Percentiles rank a stretch among this genome's conserved stretches.
These are phyloP conservation scores for Penicillium expansum DNA, from an alignment of 2,329 filamentous ascomycete genomes.

Conservation along the genomic window DNA sequence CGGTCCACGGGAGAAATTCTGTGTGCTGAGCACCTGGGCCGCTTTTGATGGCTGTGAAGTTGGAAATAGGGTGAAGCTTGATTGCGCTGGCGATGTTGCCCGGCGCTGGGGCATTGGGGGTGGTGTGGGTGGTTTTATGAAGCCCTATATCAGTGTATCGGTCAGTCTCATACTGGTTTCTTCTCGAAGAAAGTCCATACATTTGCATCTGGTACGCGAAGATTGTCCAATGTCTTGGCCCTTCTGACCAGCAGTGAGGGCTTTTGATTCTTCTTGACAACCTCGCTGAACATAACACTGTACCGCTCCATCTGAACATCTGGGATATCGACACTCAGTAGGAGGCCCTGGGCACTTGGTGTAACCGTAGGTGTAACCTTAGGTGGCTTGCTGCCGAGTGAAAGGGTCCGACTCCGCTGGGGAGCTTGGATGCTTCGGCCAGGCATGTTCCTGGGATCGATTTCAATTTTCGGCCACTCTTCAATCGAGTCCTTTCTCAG, in stretches of 20 bases:
- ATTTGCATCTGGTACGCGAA: constrained; percentile 53
- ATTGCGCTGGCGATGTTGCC: constrained; percentile 37
- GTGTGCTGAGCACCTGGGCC: constrained; percentile 30
- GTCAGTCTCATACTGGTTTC: background rate
- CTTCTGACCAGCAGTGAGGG: constrained; percentile 36
- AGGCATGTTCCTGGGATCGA: constrained; percentile 2
- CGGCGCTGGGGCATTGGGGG: constrained; percentile 30
- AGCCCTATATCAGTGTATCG: constrained; percentile 6
- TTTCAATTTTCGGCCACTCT: constrained; percentile 21
- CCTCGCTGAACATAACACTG: constrained; percentile 84
- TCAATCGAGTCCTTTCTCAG: constrained; percentile 10
- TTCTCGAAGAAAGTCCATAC: constrained; percentile 26
- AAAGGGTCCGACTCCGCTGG: constrained; percentile 13
- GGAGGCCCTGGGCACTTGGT: constrained; percentile 25
- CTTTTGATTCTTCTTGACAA: constrained; percentile 54
- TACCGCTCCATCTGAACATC: constrained; percentile 80
- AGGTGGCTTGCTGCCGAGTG: constrained; percentile 4
- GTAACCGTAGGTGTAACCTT: constrained; percentile 5
- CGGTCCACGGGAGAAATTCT: constrained; percentile 30
- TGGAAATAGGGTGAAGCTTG: constrained; percentile 42
- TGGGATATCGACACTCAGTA: constrained; percentile 77
- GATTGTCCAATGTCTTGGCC: constrained; percentile 44
- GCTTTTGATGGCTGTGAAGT: constrained; percentile 32
- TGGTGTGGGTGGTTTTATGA: constrained; percentile 10
- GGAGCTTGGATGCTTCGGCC: background rate